These are phyloP conservation scores for Clitocybe nebularis DNA, from an alignment of 1,284 basidiomycete species.

Conservation along the genomic window DNA sequence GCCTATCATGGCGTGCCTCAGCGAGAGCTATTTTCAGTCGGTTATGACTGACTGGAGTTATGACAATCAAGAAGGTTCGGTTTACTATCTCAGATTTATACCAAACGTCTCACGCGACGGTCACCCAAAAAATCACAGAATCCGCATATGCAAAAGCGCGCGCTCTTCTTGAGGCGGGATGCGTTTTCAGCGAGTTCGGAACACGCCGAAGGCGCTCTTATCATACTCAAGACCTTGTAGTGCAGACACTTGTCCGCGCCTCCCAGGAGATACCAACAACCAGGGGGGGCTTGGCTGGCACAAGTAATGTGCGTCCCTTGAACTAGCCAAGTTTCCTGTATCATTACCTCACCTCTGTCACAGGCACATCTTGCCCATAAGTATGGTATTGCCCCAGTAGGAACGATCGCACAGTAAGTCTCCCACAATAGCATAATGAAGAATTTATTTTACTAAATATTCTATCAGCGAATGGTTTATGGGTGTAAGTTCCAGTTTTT, in stretches of 20 bases:
- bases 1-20: conserved; percentile 86
- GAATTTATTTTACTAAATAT: conserved; percentile 4
- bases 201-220: conserved; percentile 86
- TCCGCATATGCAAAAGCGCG: conserved; percentile 71
- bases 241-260: conserved; percentile 68
- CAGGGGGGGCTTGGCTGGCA: conserved; percentile 70
- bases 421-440: conserved; percentile 1
- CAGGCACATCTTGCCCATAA: conserved; percentile 81
- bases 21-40: conserved; percentile 71
- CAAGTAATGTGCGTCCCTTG: conserved; percentile 69
- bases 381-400: conserved; percentile 65
- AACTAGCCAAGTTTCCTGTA: background rate
- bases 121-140: conserved; percentile 40
- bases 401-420: conserved; percentile 87
- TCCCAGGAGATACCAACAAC: conserved; percentile 42
- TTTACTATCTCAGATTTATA: conserved; percentile 6
- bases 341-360: conserved; percentile 5
- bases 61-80: conserved; percentile 70
- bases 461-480: conserved; percentile 86
- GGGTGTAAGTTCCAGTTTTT: conserved; percentile 55
- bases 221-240: conserved; percentile 74
- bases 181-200: conserved; percentile 90
- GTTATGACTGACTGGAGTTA: conserved; percentile 83
- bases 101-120: conserved; percentile 2
- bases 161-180: conserved; percentile 64